These are phyloP conservation scores for Ustilago vetiveriae DNA, from an alignment of 1,284 basidiomycete species.

Conservation along the genomic window DNA sequence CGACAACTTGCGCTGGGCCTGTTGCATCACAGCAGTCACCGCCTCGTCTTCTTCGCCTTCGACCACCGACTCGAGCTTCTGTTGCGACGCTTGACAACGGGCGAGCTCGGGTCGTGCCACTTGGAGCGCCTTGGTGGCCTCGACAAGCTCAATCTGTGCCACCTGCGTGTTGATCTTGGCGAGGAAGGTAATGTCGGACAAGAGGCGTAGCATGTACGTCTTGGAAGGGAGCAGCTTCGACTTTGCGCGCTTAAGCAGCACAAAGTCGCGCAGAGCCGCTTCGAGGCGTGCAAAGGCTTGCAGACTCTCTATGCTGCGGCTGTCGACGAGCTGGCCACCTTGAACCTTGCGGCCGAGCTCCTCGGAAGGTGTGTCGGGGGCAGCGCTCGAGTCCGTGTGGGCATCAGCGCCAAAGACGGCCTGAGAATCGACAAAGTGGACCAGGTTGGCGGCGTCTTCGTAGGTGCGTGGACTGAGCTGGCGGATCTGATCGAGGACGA, in stretches of 20 bases:
- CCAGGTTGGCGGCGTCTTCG: conserved; percentile 89
- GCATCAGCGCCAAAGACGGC: conserved; percentile 65
- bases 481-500: conserved; percentile 93
- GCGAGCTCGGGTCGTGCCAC: conserved; percentile 74
- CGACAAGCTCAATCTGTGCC: conserved; percentile 81
- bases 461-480: conserved; percentile 90
- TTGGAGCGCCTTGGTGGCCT: conserved; percentile 78
- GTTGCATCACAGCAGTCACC: conserved; percentile 72
- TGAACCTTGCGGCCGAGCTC: conserved; percentile 42
- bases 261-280: conserved; percentile 90
- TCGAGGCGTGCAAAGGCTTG: conserved; percentile 85
- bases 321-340: conserved; percentile 15
- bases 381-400: conserved; percentile 34
- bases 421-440: conserved; percentile 94
- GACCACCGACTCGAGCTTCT: conserved; percentile 80
- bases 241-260: conserved; percentile 91
- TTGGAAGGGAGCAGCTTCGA: conserved; percentile 96
- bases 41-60: conserved; percentile 83
- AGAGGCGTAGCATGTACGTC: conserved; percentile 88
- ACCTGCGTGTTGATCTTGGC: conserved; percentile 86
- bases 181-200: conserved; percentile 87
- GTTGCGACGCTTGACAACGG: conserved; percentile 77
- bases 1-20: conserved; percentile 70
- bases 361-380: conserved; percentile 45
- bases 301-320: conserved; percentile 25